Evolutionary conservation across 768 basidiomycete genomes (phyloP).

Genomic region (Butyriboletus loyo): DNA sequence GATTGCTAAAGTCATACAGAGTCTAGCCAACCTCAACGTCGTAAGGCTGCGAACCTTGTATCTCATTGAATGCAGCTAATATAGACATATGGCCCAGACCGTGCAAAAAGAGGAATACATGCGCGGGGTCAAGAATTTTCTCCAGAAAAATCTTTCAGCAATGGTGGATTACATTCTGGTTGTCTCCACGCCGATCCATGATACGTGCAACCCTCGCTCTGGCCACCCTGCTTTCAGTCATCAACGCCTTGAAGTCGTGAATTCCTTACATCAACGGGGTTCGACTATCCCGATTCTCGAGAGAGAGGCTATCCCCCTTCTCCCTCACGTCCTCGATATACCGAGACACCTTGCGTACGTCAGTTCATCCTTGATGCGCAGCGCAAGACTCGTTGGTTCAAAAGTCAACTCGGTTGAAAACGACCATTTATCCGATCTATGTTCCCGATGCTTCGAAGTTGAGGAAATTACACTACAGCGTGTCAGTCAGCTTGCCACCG

Average conservation of each 20-base stretch:
- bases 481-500: slow-evolving; percentile 56
- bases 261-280: slow-evolving; percentile 56
- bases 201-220: slow-evolving; percentile 25
- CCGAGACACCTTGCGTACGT: slow-evolving; percentile 76
- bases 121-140: slow-evolving; percentile 72
- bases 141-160: slow-evolving; percentile 55
- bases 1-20: slow-evolving; percentile 88
- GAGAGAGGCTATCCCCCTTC: slow-evolving; percentile 66
- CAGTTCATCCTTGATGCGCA: slow-evolving; percentile 71
- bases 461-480: slow-evolving; percentile 67
- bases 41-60: slow-evolving; percentile 38
- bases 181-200: slow-evolving; percentile 56
- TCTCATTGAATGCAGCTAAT: slow-evolving; percentile 1
- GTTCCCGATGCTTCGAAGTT: slow-evolving; percentile 59
- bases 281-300: slow-evolving; percentile 54
- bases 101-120: slow-evolving; percentile 80
- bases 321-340: slow-evolving; percentile 75
- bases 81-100: slow-evolving; percentile 35
- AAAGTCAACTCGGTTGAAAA: slow-evolving; percentile 31
- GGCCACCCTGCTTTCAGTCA: slow-evolving; percentile 39
- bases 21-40: slow-evolving; percentile 78
- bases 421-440: slow-evolving; percentile 51
- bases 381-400: slow-evolving; percentile 44
- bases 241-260: slow-evolving; percentile 51
- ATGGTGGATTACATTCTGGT: slow-evolving; percentile 80